Percentiles rank a stretch among this genome's conserved stretches.
These are phyloP conservation scores for Cornus florida DNA, from an alignment of 148 eudicot species.

Conservation along the genomic window DNA sequence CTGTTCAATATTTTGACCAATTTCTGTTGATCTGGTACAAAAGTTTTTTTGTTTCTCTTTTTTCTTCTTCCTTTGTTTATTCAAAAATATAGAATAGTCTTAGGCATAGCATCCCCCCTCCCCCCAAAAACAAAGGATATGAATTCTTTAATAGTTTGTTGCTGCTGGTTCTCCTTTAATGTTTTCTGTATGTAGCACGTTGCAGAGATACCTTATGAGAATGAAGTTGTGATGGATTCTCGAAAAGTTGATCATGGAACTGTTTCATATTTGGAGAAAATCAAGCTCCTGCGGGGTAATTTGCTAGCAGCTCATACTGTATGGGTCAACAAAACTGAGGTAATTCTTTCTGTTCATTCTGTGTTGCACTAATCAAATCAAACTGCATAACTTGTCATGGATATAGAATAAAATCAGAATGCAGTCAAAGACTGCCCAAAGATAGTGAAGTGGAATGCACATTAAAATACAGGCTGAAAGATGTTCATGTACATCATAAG, in stretches of 20 bases:
- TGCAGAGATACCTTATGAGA: conserved; percentile 89
- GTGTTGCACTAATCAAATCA: neutral
- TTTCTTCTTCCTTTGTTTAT: neutral
- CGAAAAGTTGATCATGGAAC: conserved; percentile 83
- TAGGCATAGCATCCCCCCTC: neutral
- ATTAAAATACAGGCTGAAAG: neutral
- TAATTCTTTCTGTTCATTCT: conserved; percentile 17
- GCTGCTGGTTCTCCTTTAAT: neutral
- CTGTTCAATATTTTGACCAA: neutral
- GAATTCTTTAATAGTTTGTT: neutral
- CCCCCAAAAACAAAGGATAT: neutral
- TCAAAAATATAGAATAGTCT: neutral
- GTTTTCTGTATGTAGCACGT: conserved; percentile 55
- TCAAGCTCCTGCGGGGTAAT: conserved; percentile 62
- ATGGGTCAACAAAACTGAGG: conserved; percentile 87
- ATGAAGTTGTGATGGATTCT: conserved; percentile 59
- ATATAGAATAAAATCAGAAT: neutral
- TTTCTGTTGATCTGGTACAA: neutral
- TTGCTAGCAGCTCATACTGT: conserved; percentile 92
- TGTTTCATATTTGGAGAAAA: conserved; percentile 72
- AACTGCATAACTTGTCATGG: neutral
- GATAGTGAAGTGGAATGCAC: neutral
- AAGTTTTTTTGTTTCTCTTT: neutral
- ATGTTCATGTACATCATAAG: neutral
- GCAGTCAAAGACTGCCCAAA: neutral